Evolutionary conservation across 2,329 filamentous ascomycete species (phyloP).

Genomic region (Fusarium stilboides): DNA sequence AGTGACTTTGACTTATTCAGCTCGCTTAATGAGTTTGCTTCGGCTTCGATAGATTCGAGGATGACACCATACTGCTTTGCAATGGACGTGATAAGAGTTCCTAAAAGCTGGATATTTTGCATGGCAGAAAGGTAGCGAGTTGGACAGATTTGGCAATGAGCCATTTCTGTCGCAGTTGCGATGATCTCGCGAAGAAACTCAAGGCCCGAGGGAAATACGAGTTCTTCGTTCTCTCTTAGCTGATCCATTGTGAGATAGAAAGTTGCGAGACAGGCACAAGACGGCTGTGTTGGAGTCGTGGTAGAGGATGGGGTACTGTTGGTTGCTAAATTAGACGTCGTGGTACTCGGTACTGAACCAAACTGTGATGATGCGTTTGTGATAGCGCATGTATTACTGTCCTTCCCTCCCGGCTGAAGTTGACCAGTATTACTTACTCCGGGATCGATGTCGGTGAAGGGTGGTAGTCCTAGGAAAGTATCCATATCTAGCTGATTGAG

Average conservation of each 20-base stretch:
- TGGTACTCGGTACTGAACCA: neutral
- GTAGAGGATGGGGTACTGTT: neutral
- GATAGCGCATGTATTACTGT: neutral
- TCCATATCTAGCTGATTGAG: neutral
- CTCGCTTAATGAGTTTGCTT: accelerated
- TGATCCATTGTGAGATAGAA: conserved; percentile 15
- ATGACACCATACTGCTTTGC: neutral
- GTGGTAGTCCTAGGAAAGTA: accelerated
- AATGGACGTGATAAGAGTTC: conserved; percentile 9
- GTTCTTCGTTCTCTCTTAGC: conserved; percentile 5
- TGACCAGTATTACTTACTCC: neutral
- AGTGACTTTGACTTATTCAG: neutral
- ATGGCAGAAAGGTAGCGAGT: neutral
- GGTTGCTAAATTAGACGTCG: too few relatives aligned
- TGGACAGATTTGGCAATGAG: neutral
- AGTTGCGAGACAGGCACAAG: conserved; percentile 5
- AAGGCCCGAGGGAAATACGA: conserved; percentile 1
- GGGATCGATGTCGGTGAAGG: neutral
- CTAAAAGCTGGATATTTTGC: conserved; percentile 7
- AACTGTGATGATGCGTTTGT: accelerated
- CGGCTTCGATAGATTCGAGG: neutral
- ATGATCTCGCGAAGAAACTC: neutral
- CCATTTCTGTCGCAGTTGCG: neutral
- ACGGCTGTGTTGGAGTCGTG: neutral
- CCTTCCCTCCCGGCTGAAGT: neutral